These are phyloP conservation scores for Brachypodium distachyon DNA, from an alignment of 202 grass and related monocot genomes.

Conservation along the genomic window DNA sequence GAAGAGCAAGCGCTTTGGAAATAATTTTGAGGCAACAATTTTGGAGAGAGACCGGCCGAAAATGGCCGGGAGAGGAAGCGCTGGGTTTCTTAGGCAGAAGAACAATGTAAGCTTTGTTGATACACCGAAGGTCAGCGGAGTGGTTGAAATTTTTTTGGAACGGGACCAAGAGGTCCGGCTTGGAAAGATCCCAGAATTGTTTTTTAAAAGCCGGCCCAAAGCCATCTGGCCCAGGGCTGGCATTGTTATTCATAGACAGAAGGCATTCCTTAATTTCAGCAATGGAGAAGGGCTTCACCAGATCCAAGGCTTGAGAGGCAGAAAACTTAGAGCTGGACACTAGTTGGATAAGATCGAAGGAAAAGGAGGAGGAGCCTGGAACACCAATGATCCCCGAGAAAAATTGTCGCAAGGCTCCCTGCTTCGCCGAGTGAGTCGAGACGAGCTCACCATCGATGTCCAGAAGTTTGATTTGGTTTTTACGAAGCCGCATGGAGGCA, in stretches of 20 bases:
- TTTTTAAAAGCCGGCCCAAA: background rate
- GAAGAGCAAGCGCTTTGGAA: background rate
- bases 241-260: background rate
- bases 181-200: background rate
- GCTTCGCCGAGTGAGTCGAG: background rate
- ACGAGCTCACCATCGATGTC: background rate
- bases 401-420: too few species aligned
- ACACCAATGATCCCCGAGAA: too few species aligned
- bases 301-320: too few species aligned
- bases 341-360: too few species aligned
- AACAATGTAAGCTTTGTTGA: background rate
- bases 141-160: too few species aligned
- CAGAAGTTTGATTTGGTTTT: background rate
- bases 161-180: background rate
- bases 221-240: background rate
- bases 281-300: too few species aligned
- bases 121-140: too few species aligned
- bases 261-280: background rate
- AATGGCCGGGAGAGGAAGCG: background rate
- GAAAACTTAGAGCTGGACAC: too few species aligned
- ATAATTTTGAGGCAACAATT: background rate
- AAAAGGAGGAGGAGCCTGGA: too few species aligned
- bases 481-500: background rate
- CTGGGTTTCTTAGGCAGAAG: background rate
- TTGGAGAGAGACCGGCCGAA: background rate